These are phyloP conservation scores for Umbellularia californica DNA, from an alignment of 164 flowering plant genomes.

Conservation along the genomic window DNA sequence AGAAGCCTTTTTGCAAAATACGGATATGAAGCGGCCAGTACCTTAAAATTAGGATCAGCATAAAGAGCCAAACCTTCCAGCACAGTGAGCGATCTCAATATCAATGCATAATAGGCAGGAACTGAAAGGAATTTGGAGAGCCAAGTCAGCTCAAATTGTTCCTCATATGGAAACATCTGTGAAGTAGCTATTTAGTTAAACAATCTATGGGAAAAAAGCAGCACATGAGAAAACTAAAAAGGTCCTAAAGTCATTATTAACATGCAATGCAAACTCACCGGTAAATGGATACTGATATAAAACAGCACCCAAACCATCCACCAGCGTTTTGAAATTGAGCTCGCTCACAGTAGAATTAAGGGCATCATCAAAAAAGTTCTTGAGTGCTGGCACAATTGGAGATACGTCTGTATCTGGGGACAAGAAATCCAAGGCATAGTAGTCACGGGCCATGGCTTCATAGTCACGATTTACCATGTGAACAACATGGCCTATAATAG, in stretches of 20 bases:
- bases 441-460: slow-evolving; percentile 98
- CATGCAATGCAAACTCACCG: slow-evolving; percentile 50
- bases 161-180: slow-evolving; percentile 5
- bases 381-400: slow-evolving; percentile 94
- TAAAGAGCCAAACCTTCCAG: slow-evolving; percentile 94
- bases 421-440: slow-evolving; percentile 87
- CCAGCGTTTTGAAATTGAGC: slow-evolving; percentile 88
- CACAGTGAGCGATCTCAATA: slow-evolving; percentile 95
- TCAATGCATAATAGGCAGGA: slow-evolving; percentile 94
- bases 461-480: slow-evolving; percentile 98
- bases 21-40: slow-evolving; percentile 97
- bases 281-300: slow-evolving; percentile 86
- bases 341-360: slow-evolving; percentile 88
- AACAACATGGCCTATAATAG: slow-evolving; percentile 95
- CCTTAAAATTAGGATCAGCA: slow-evolving; percentile 98
- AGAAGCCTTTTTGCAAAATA: slow-evolving; percentile 99
- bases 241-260: background rate
- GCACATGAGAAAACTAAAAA: background rate
- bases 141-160: slow-evolving; percentile 13
- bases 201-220: background rate
- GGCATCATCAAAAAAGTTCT: slow-evolving; percentile 89
- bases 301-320: slow-evolving; percentile 92
- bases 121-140: slow-evolving; percentile 52
- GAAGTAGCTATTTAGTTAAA: background rate
- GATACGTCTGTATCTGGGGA: slow-evolving; percentile 88